Evolutionary conservation across 495 filamentous ascomycete genomes (phyloP).

Genomic region (Hypoxylon perforatum): DNA sequence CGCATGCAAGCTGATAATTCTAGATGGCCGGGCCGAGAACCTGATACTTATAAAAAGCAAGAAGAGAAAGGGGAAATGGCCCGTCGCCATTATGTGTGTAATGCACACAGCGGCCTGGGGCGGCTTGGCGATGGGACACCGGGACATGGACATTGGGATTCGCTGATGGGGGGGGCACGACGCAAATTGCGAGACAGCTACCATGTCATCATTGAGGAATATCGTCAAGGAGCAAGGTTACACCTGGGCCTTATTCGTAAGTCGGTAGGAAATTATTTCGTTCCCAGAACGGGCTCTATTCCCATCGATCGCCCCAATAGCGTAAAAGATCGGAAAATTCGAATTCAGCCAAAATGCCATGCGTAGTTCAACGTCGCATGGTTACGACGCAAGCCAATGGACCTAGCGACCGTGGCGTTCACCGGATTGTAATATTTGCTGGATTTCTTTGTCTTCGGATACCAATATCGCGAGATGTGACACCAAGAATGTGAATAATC

Average conservation of each 20-base stretch:
- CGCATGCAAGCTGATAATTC: conserved; percentile 22
- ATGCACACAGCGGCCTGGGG: conserved; percentile 3
- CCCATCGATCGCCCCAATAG: conserved; percentile 21
- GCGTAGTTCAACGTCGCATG: conserved; percentile 20
- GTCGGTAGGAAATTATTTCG: conserved; percentile 16
- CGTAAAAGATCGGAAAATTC: conserved; percentile 33
- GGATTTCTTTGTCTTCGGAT: conserved; percentile 14
- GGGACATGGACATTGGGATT: conserved; percentile 3
- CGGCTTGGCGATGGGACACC: conserved; percentile 20
- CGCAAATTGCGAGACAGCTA: conserved; percentile 1
- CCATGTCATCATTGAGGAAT: not conserved
- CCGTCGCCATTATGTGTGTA: not conserved
- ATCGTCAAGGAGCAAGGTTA: not conserved
- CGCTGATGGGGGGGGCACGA: not conserved
- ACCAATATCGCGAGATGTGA: conserved; percentile 24
- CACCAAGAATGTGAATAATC: conserved; percentile 2
- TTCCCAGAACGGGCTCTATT: conserved; percentile 3
- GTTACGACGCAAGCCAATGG: conserved; percentile 11
- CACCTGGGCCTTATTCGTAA: not conserved
- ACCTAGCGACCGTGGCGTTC: conserved; percentile 5
- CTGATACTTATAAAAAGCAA: not conserved
- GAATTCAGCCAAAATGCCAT: conserved; percentile 33
- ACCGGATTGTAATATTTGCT: conserved; percentile 7
- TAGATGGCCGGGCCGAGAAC: not conserved
- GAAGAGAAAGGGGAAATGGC: not conserved